Percentiles rank a stretch among this genome's conserved stretches.
Conservation (phyloP, 2,329 filamentous ascomycete genomes). For the Paraconiothyrium sp. region DNA sequence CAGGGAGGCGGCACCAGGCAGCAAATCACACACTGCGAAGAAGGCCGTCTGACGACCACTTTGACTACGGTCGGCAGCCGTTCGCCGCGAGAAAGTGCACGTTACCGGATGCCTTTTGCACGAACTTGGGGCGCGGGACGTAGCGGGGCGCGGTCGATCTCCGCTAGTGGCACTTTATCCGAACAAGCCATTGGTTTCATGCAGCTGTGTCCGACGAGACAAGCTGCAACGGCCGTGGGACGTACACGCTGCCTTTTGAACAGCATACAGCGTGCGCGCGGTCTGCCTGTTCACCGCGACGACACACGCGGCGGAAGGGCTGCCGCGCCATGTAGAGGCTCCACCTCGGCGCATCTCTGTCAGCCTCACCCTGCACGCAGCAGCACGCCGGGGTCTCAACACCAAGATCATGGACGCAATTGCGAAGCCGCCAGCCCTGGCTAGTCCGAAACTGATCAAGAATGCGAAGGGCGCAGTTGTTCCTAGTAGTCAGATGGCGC, state of each 20-base stretch:
- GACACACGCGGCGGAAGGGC: constrained; percentile 16
- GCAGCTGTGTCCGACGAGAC: constrained; percentile 37
- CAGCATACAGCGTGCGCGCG: constrained; percentile 15
- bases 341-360: constrained; percentile 9
- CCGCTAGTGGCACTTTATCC: constrained; percentile 35
- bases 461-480: constrained; percentile 53
- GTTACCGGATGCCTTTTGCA: constrained; percentile 12
- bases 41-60: no score
- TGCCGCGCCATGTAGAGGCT: constrained; percentile 34
- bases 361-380: constrained; percentile 5
- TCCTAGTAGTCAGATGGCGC: constrained; percentile 50
- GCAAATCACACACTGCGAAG: background rate
- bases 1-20: no score
- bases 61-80: constrained; percentile 6
- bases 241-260: constrained; percentile 27
- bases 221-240: constrained; percentile 18
- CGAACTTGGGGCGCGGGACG: constrained; percentile 3
- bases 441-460: constrained; percentile 56
- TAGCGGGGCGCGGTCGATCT: constrained; percentile 26
- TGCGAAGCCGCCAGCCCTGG: constrained; percentile 51
- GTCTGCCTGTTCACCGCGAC: constrained; percentile 17
- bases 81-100: constrained; percentile 16
- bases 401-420: constrained; percentile 49
- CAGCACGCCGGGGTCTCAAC: background rate
- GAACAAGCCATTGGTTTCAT: constrained; percentile 39